Base-by-base conservation (phyloP, 1,139 yeast genomes). In the Nakaseomyces nivariensis region DNA sequence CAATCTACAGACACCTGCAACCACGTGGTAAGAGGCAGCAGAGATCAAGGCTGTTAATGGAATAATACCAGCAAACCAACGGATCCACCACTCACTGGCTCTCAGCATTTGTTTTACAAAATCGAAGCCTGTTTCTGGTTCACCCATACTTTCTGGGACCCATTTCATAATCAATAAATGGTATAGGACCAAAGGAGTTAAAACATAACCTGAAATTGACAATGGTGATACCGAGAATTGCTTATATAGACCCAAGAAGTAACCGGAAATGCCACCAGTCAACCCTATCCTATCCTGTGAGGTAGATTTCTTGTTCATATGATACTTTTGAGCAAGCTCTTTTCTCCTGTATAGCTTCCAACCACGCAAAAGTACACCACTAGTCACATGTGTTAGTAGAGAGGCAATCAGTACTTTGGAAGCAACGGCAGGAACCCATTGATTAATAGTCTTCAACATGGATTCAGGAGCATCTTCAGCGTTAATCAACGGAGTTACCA, bases 251-350 rank as follows among this genome's bases (percentile, higher is more conserved):
- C 63, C 63, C 25, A 58, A 47, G 26, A 59, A 56, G 43, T 56
- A 59, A 1, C 64, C 63, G 9, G 58, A 54, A 13, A 60, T 51
- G 9, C 62, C 62, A 4, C 64, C 64, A 8, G 54, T 53, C 22
- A 59, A 49, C 3, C 63, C 63, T 17, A 59, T 58, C 25, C 45
- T 40, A n/a, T 57, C 53, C 45, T 57, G 64, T 31, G 52, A 32
- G 26, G 49, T 24, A 32, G 49, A 24, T 34, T 45, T 34, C 29
- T 47, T 40, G 11, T 47, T 9, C 10, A 37, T 25, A 31, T 46
- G 25, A 6, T 41, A 32, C n/a, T 41, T 41, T 4, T 41, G 5
- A n/a, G 33, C 34, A 6, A 41, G 34, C 10, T 25, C 41, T 33
- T 33, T 41, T 17, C 46, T 37, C 37, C 25, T 25, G 51, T 52